Conservation (phyloP, 495 filamentous ascomycete genomes). For the Pseudomonodictys pantanalensis region DNA sequence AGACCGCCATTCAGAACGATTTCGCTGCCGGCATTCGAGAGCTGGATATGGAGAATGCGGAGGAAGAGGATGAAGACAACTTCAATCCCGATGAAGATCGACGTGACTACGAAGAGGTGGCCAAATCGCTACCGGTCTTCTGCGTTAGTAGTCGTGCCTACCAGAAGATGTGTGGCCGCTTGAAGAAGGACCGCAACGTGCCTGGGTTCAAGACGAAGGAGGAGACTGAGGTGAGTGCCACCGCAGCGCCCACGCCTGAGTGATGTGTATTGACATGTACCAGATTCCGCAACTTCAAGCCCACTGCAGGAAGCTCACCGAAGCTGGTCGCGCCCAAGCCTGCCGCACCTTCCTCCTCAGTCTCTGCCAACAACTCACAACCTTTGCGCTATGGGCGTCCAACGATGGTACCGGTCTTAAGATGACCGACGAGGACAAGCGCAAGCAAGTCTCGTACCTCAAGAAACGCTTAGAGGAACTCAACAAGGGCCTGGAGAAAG, state of each 20-base stretch:
- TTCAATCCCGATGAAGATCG: slow-evolving; percentile 46
- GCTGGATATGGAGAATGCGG: slow-evolving; percentile 51
- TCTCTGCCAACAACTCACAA: slow-evolving; percentile 51
- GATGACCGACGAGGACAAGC: slow-evolving; percentile 45
- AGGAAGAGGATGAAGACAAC: slow-evolving; percentile 46
- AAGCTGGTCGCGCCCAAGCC: slow-evolving; percentile 45
- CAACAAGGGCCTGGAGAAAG: slow-evolving; percentile 45
- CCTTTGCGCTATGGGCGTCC: slow-evolving; percentile 52
- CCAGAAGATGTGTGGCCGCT: slow-evolving; percentile 56
- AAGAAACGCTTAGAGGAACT: slow-evolving; percentile 45
- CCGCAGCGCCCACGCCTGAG: slow-evolving; percentile 3
- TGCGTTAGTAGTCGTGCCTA: slow-evolving; percentile 59
- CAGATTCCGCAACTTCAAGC: slow-evolving; percentile 55
- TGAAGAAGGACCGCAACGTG: slow-evolving; percentile 49
- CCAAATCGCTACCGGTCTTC: slow-evolving; percentile 55
- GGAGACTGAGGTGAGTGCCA: slow-evolving; percentile 41
- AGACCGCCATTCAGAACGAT: slow-evolving; percentile 52
- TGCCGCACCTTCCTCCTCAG: slow-evolving; percentile 50
- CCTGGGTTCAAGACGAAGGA: slow-evolving; percentile 48
- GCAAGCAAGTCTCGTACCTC: slow-evolving; percentile 44
- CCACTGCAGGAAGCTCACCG: slow-evolving; percentile 56
- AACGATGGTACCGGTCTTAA: slow-evolving; percentile 45
- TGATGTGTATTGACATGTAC: slow-evolving; percentile 23
- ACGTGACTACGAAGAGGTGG: slow-evolving; percentile 58
- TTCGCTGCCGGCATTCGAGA: slow-evolving; percentile 55